phyloP scores from a whole-genome alignment of 768 basidiomycete species.

The Omphalotus guepiniiformis region DNA sequence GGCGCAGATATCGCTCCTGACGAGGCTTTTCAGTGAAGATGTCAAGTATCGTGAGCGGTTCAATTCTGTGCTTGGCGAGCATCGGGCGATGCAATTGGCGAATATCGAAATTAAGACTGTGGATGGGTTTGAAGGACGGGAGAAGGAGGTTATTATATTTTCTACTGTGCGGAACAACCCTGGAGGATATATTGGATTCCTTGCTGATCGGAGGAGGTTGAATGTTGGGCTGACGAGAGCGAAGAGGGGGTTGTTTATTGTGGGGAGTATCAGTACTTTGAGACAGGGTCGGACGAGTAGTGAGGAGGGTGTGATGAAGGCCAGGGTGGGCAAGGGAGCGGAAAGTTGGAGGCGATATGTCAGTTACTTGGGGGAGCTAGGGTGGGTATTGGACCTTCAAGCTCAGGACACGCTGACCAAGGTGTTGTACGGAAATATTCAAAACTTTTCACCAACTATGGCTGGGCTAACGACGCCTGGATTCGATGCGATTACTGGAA shows the following conservation, averaged over 20 bases:
- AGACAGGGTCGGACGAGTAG: constrained; percentile 35
- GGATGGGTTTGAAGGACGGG: constrained; percentile 91
- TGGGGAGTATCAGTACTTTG: constrained; percentile 70
- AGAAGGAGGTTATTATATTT: constrained; percentile 91
- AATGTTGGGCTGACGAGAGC: constrained; percentile 92
- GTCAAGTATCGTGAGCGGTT: constrained; percentile 51
- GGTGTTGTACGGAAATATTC: constrained; percentile 37
- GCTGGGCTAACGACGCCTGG: too few species aligned
- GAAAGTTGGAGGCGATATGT: constrained; percentile 62
- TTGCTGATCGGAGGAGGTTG: constrained; percentile 78
- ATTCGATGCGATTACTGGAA: too few species aligned
- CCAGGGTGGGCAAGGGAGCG: constrained; percentile 35
- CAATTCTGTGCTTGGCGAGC: constrained; percentile 53
- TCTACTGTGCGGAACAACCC: constrained; percentile 86
- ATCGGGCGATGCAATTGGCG: constrained; percentile 59
- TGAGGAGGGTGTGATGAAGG: constrained; percentile 15
- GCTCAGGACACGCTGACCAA: constrained; percentile 35
- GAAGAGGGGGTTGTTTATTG: constrained; percentile 76
- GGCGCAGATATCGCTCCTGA: constrained; percentile 77
- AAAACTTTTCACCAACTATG: too few species aligned
- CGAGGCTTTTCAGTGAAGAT: constrained; percentile 59
- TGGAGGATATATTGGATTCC: constrained; percentile 78
- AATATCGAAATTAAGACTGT: constrained; percentile 87
- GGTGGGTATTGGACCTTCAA: constrained; percentile 35
- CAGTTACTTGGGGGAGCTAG: constrained; percentile 46